Evolutionary conservation across 306 rosid species (phyloP), one percentile per base, ranked within the genome.

Genomic region (Cucumis melo): DNA sequence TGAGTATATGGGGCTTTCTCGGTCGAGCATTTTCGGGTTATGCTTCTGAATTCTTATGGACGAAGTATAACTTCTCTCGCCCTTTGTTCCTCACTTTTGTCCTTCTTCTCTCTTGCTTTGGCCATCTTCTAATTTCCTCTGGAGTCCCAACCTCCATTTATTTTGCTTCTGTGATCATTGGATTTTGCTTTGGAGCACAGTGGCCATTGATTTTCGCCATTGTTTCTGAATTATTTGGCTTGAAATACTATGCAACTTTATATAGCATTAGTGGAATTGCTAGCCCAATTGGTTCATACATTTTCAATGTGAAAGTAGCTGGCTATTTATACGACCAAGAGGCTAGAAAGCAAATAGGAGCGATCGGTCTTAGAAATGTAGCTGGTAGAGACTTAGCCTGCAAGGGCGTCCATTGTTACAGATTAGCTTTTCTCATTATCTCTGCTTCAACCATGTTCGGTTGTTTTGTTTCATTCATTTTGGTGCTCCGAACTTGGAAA

Each of bases 151-250:
- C 55, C 10, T 67, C 74, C 12, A 34, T 67, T n/a, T 67, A 67
- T 27, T 67, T 67, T n/a, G 54, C 74, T 67, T 67, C 74, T 11
- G 32, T 67, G 36, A 67, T 67, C 32, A 67, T 67, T 42, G 74
- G 73, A 65, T 65, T 65, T 5, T 65, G 73, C 73, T 65, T 65
- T 65, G 73, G 73, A 38, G 73, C 73, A 39, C 74, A 42, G 42
- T 67, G 74, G 74, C 74, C 74, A 6, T 42, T 67, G 74, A 67
- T 67, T 67, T 67, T 67, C n/a, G 74, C 74, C 34, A 67, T 67
- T 39, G 74, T 67, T n/a, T 67, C 74, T 39, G 74, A 67, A 67
- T 20, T 67, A 67, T 67, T 67, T 42, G 74, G 74, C n/a, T 46
- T 67, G 55, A 67, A 67, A 42, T 67, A 42, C 54, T 67, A 67